Evolutionary conservation across 116 monocot species (phyloP).

Genomic region (Cymodocea nodosa): DNA sequence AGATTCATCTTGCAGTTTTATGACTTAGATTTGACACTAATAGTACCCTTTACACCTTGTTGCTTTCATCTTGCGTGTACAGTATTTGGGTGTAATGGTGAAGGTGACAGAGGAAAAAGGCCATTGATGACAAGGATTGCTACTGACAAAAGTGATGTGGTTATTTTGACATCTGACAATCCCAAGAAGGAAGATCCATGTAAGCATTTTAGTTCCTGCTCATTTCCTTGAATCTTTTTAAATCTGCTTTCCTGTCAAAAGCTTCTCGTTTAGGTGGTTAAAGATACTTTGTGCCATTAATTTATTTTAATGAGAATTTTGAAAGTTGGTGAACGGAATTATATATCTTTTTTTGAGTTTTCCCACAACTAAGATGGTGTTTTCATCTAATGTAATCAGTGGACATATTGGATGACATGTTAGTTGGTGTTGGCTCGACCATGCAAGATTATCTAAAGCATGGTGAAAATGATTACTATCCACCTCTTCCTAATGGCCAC

Average conservation of each 20-base stretch:
- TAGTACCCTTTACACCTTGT: too few relatives aligned
- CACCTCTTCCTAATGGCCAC: slow-evolving; percentile 83
- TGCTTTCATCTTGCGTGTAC: background rate
- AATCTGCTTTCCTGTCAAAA: too few relatives aligned
- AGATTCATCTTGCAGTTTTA: too few relatives aligned
- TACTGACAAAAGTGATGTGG: slow-evolving; percentile 53
- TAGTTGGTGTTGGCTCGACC: slow-evolving; percentile 83
- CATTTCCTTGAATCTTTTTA: background rate
- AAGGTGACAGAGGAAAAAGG: slow-evolving; percentile 48
- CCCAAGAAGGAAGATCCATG: slow-evolving; percentile 54
- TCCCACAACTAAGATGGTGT: slow-evolving; percentile 3
- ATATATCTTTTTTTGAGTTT: background rate
- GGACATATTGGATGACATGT: slow-evolving; percentile 99
- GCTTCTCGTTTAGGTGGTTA: background rate
- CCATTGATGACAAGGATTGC: slow-evolving; percentile 60
- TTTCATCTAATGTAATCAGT: slow-evolving; percentile 27
- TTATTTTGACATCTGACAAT: slow-evolving; percentile 61
- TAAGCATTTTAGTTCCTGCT: slow-evolving; percentile 7
- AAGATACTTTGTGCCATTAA: background rate
- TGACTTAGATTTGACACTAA: too few relatives aligned
- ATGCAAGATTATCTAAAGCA: slow-evolving; percentile 92
- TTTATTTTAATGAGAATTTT: background rate
- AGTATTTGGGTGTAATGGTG: slow-evolving; percentile 57
- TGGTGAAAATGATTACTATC: slow-evolving; percentile 91
- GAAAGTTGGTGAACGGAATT: too few relatives aligned